Evolutionary conservation across 2,329 filamentous ascomycete species (phyloP), one percentile per base, ranked within the genome.

Genomic region (Rhinocladiella similis): DNA sequence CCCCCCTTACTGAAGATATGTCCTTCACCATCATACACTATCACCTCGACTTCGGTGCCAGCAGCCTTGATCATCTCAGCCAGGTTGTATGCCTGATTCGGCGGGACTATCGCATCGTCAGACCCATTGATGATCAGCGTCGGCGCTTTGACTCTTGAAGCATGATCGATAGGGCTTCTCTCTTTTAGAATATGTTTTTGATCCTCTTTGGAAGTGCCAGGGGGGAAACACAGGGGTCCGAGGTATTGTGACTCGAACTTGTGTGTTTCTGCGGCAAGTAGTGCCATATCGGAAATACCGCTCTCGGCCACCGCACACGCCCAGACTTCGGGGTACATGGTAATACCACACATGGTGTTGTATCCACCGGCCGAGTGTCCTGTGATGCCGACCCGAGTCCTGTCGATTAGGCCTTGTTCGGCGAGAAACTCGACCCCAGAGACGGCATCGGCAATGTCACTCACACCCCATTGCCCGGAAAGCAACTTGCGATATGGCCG

Each of bases 71-170:
- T 81, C 50, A 79, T 74, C 29, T 75, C 69, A 2, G 10, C 27
- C 5, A 9, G 27, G 10, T 33, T 33, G 10, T 33, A 33, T 12
- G 80, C 80, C 65, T 87, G 84, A 14, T 76, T 73, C n/a, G 81
- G 66, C 0, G 83, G 83, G 14, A 86, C 84, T 1, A 86, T 77
- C 39, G 77, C 78, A 62, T 87, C 84, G 3, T 70, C 70, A 1
- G 73, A 74, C 0, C 83, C 84, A 19, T 85, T 80, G 4, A 86
- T 62, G n/a, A 87, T 68, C 35, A 85, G 67, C 19, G 86, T 64
- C 1, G 81, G 80, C 1, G 77, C 70, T 38, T 68, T 70, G 52
- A 83, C 81, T 50, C 73, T 71, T n/a, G 75, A 70, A 0, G 76
- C 79, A 50, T 79, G 73, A 45, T 73, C 75, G 13, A 80, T 66